Evolutionary conservation across 2,329 filamentous ascomycete species (phyloP), one percentile per base, ranked within the genome.

Genomic region (Colletotrichum aenigma): DNA sequence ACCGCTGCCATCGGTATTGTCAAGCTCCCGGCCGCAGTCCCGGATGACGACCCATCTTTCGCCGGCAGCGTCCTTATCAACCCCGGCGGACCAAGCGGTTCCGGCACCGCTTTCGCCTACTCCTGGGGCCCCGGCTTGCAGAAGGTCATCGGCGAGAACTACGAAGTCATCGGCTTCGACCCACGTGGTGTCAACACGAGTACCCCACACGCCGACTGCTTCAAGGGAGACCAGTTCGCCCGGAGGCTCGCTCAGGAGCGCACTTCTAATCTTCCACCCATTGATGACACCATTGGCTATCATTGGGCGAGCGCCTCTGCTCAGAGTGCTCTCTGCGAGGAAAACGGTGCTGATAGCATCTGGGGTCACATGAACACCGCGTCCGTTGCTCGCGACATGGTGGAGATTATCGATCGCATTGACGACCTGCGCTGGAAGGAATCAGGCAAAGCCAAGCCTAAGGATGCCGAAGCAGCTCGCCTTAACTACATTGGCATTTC

Each of bases 401-500:
- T 84, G 7, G 80, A 81, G 61, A 84, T 84, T 10, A 74, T 82
- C 16, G 82, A 84, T 67, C 79, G 81, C 58, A 71, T 82, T 64
- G 82, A 82, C 2, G 79, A 83, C 65, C 66, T 79, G 21, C 66
- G 55, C 1, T 69, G 66, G 66, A 69, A 69, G 16, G 16, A 61
- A 16, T 61, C 66, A 12, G 15, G 32, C 56, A 69, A 48, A 8
- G 26, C 15, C 21, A 72, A 56, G 68, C 64, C 65, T 12, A 10
- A 16, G 30, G 6, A 71, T 24, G 66, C 66, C 15, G 30, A 75
- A 16, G 60, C 67, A 56, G 60, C 78, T 8, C 76, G 77, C 12
- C 74, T 87, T 34, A 83, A 84, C 75, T 88, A 87, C 75, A 86
- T 85, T 83, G 86, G 87, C 0, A 82, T 87, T 60, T 86, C 84